A percentile compares a stretch with the other conserved stretches of the same genome.
Conservation (phyloP, 2,329 filamentous ascomycete species). For the Teratosphaeria epicoccoides region DNA sequence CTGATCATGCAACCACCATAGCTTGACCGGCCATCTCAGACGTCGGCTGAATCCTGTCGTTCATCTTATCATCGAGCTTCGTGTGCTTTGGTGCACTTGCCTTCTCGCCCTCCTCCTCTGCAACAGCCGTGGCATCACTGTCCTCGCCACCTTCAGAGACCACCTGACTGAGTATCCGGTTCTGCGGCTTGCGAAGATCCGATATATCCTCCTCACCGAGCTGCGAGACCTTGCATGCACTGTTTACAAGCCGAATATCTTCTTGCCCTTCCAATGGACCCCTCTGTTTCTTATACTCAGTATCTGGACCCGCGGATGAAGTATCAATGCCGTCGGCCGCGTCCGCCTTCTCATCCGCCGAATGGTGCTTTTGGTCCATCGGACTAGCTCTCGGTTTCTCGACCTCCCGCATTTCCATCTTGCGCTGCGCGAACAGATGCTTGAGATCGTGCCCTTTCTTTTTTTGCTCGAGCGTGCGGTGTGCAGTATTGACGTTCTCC, state of each 20-base stretch:
- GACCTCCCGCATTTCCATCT: conserved; percentile 17
- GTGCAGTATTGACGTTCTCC: conserved; percentile 24
- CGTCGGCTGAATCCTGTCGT: background rate
- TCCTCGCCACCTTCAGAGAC: background rate
- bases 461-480: conserved; percentile 16
- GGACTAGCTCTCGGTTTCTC: conserved; percentile 18
- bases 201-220: background rate
- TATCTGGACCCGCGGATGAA: background rate
- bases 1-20: background rate
- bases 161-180: background rate
- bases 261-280: background rate
- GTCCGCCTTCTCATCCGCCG: conserved; percentile 3
- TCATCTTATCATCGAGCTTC: background rate
- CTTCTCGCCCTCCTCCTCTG: background rate
- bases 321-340: conserved; percentile 7
- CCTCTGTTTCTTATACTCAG: background rate
- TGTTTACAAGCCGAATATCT: background rate
- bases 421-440: conserved; percentile 18
- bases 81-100: background rate
- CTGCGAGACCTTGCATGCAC: background rate
- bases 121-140: background rate
- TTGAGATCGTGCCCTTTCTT: conserved; percentile 21
- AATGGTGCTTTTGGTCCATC: conserved; percentile 15
- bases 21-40: background rate
- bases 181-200: background rate